Evolutionary conservation across 1,139 yeast genomes (phyloP), one percentile per base, ranked within the genome.

Genomic region (Hyphopichia buzzinii): DNA sequence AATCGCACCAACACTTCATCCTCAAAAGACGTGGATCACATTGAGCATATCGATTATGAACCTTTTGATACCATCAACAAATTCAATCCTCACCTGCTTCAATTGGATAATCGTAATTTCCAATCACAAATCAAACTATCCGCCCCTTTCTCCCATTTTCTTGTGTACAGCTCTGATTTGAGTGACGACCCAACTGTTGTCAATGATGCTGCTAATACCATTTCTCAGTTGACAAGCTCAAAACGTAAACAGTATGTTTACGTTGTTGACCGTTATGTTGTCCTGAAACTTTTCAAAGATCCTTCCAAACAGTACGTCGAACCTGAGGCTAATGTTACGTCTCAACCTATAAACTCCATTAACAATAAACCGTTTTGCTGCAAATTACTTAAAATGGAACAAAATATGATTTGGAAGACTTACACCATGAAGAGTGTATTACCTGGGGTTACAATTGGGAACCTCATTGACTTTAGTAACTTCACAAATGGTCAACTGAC

Each of bases 391-490:
- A 52, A 55, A 34, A 55, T 60, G 50, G 73, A 67, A 44, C 72
- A 67, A 40, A 60, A 63, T 32, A 46, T 65, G 31, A 54, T 66
- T 29, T 64, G 71, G 69, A 59, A 54, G 40, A 49, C 59, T 35
- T 60, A 66, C 42, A 55, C 62, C 23, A 52, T 56, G 57, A 58
- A 54, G 39, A 54, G 63, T 59, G 42, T 59, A 4, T 55, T 57
- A 33, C 48, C 53, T 6, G 50, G 55, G 27, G 44, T 65, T 23
- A 63, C 64, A 37, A 38, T 67, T 26, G 73, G 73, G 6, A 67
- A 62, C 33, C 46, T 61, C 11, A 49, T 55, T 32, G 71, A 66
- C 39, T 64, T 58, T 39, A 57, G 60, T 36, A 51, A 51, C 19
- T 36, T 61, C 26, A 37, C 44, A 6, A 26, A 31, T 13, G 28